Evolutionary conservation across 257 asterid species (phyloP).

Genomic region (Solanum virginianum): DNA sequence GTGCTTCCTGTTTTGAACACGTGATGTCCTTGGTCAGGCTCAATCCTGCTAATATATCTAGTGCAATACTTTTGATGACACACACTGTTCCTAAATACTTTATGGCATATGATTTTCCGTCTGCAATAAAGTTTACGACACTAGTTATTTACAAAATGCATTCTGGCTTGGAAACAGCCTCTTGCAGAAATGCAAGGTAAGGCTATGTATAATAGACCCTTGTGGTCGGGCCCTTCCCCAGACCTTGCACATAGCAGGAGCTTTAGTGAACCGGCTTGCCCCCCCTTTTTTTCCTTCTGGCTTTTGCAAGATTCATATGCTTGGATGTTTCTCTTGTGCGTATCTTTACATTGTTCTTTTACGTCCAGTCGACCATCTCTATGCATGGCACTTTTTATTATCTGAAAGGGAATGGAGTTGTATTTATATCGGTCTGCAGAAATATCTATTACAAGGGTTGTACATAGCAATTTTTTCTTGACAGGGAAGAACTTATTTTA

Average conservation of each 20-base stretch:
- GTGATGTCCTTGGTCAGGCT: background rate
- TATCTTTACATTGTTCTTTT: background rate
- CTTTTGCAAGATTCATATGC: background rate
- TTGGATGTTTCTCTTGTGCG: background rate
- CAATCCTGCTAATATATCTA: background rate
- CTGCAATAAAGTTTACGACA: background rate
- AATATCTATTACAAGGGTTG: background rate
- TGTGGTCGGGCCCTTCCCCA: too few species aligned
- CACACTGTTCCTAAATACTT: background rate
- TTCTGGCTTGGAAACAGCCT: background rate
- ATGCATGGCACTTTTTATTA: background rate
- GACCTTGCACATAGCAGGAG: too few species aligned
- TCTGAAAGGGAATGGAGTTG: background rate
- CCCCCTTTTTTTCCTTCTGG: background rate
- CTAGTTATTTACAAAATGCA: background rate
- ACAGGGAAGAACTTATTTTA: background rate
- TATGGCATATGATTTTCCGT: background rate
- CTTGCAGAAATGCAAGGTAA: too few species aligned
- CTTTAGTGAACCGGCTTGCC: too few species aligned
- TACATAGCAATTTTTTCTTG: background rate
- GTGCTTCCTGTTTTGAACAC: background rate
- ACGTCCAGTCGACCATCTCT: background rate
- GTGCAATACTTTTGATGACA: background rate
- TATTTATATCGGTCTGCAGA: background rate
- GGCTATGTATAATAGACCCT: too few species aligned